Evolutionary conservation across 2,329 filamentous ascomycete species (phyloP), one percentile per base, ranked within the genome.

Genomic region (Penicillium sp.): DNA sequence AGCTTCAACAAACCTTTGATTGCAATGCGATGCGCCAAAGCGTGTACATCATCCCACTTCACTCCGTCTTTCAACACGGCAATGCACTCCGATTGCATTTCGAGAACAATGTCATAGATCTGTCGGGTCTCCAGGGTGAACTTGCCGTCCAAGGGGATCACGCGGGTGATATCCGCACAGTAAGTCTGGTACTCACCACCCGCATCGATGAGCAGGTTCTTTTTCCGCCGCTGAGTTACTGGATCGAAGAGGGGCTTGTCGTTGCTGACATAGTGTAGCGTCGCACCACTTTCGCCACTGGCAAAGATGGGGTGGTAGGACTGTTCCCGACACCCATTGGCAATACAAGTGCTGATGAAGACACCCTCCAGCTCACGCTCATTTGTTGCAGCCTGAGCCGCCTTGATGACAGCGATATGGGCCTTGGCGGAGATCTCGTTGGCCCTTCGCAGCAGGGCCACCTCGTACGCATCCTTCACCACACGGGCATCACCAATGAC

Each of bases 251-350:
- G 82, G 1, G 85, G 75, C 64, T 89, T 82, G 66, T 95, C 82
- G 70, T 99, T 97, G 51, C 82, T 84, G 42, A 84, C 82, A 72
- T 99, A 99, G 74, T 99, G 94, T 40, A 97, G 79, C 0, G 89
- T 92, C 14, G 89, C 86, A 6, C 89, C 92, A 68, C 94, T 94
- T n/a, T 80, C 70, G 1, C 93, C 93, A 1, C 89, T 85, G 2
- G 89, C 93, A 44, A 90, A 90, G 64, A 99, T 97, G n/a, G 92
- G 84, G 45, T 87, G 85, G 70, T 99, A 99, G 0, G 93, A 87
- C 77, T 96, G 90, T 49, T 85, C 79, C 60, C 88, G 89, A 3
- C 90, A 88, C 58, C 89, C 89, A 50, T 82, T 79, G 7, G 87
- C 82, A 48, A 89, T 85, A 70, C 91, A 96, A 22, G 84, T 83